Evolutionary conservation across 2,329 filamentous ascomycete genomes (phyloP), one percentile per base, ranked within the genome.

Genomic region (Drechmeria coniospora): DNA sequence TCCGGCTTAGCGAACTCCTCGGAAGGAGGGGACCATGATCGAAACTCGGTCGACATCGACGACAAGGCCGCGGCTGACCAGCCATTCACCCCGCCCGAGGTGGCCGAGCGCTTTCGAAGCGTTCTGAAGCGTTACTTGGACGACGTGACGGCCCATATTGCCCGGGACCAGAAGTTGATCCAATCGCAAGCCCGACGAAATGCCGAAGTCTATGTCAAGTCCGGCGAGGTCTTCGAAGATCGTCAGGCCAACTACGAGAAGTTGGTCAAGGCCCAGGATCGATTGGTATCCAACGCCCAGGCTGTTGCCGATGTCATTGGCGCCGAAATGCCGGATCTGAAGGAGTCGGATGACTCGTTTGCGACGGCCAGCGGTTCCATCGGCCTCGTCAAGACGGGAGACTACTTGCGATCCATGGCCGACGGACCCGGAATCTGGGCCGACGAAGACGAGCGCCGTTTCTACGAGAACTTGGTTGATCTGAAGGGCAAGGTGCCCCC

Each of bases 371-470:
- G 79, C 44, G 75, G 81, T 29, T 77, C 79, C 2, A 94, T 98
- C 42, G 90, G 90, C 19, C 68, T 95, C 21, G 79, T 95, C 41
- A 95, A 94, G 56, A 79, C 86, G 8, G 82, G 83, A 1, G 87
- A 95, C 41, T 95, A 94, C 45, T 63, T 95, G 21, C 79, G 83
- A 21, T 86, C 84, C 9, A 81, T 92, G 49, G 79, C 77, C 14
- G 87, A 95, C 33, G 86, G 84, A 13, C 71, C 86, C 15, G 90
- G 90, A 1, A 95, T 98, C 36, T 98, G 90, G 90, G 86, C 94
- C 56, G 90, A 98, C 42, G 90, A 98, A 46, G 90, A 98, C 30
- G 87, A 98, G 54, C 75, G 90, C 33, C 80, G 90, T 34, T 98
- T 98, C 51, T 98, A 98, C 55, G 90, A 98, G 59, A 95, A 94